A percentile compares a stretch with the other conserved stretches of the same genome.
Conservation (phyloP, 169 alveolate genomes). For the Babesia caballi region DNA sequence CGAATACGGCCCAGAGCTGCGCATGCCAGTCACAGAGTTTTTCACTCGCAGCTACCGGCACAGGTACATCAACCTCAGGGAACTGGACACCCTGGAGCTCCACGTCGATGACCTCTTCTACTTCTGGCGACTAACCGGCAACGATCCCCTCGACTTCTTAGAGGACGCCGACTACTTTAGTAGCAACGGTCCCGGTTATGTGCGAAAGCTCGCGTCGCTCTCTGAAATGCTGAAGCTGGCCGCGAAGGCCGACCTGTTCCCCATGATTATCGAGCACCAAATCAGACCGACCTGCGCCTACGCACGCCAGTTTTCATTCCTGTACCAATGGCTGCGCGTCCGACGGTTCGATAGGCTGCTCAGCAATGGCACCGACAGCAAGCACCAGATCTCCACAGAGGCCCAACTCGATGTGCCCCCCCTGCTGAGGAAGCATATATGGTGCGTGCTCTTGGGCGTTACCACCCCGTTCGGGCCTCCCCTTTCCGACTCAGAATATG, state of each 20-base stretch:
- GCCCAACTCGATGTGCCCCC: conserved; percentile 55
- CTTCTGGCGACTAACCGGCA: conserved; percentile 51
- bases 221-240: conserved; percentile 6
- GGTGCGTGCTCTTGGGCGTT: conserved; percentile 45
- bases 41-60: conserved; percentile 5
- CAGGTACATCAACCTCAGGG: background rate
- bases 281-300: conserved; percentile 60
- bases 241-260: conserved; percentile 44
- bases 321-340: conserved; percentile 50
- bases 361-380: conserved; percentile 13
- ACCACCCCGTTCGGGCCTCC: conserved; percentile 2
- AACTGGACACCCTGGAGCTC: background rate
- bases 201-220: background rate
- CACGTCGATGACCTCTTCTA: conserved; percentile 42
- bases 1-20: background rate
- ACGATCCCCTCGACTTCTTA: conserved; percentile 25
- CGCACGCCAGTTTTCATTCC: conserved; percentile 46
- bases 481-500: background rate
- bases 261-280: conserved; percentile 62
- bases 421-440: conserved; percentile 28
- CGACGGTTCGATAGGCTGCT: conserved; percentile 34
- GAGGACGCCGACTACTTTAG: background rate
- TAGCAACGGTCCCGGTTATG: background rate
- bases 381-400: conserved; percentile 20
- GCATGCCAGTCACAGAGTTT: conserved; percentile 5